Percentiles rank a stretch among this genome's conserved stretches.
Conservation (phyloP, 495 filamentous ascomycete genomes). For the Geopyxis carbonaria region DNA sequence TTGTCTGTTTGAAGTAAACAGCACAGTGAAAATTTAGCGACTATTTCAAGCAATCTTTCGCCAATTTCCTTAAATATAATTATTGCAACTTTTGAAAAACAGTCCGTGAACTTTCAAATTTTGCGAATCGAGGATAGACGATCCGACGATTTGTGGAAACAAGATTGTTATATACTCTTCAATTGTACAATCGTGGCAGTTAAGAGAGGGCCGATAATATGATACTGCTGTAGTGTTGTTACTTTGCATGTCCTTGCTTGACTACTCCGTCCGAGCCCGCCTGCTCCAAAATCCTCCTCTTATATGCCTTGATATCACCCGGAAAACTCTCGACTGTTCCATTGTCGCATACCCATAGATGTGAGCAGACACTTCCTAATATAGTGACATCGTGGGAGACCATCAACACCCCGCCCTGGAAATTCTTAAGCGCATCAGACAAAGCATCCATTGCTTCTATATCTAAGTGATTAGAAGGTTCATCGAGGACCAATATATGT, state of each 20-base stretch:
- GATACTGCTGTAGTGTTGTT: too few relatives aligned
- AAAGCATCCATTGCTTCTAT: slow-evolving; percentile 99
- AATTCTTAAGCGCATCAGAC: slow-evolving; percentile 60
- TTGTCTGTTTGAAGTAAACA: too few relatives aligned
- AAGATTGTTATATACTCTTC: too few relatives aligned
- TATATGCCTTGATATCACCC: slow-evolving; percentile 91
- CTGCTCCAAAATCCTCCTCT: slow-evolving; percentile 85
- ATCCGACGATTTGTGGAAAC: too few relatives aligned
- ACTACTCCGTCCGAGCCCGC: slow-evolving; percentile 78
- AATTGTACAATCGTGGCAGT: too few relatives aligned
- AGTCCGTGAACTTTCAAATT: too few relatives aligned
- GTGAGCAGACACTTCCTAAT: slow-evolving; percentile 87
- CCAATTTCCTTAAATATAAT: too few relatives aligned
- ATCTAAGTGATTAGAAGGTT: slow-evolving; percentile 95
- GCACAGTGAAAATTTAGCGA: too few relatives aligned
- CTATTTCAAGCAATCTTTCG: too few relatives aligned
- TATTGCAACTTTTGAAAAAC: too few relatives aligned
- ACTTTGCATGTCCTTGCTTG: slow-evolving; percentile 22
- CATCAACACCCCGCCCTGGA: slow-evolving; percentile 93
- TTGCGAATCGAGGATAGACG: too few relatives aligned
- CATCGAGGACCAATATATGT: slow-evolving; percentile 94
- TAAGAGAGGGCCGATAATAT: too few relatives aligned
- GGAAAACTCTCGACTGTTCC: slow-evolving; percentile 94
- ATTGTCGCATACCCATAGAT: slow-evolving; percentile 89
- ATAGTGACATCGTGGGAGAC: slow-evolving; percentile 98